A percentile compares a stretch with the other conserved stretches of the same genome.
phyloP scores from a whole-genome alignment of 2,329 filamentous ascomycete species.

The Colletotrichum tabaci region DNA sequence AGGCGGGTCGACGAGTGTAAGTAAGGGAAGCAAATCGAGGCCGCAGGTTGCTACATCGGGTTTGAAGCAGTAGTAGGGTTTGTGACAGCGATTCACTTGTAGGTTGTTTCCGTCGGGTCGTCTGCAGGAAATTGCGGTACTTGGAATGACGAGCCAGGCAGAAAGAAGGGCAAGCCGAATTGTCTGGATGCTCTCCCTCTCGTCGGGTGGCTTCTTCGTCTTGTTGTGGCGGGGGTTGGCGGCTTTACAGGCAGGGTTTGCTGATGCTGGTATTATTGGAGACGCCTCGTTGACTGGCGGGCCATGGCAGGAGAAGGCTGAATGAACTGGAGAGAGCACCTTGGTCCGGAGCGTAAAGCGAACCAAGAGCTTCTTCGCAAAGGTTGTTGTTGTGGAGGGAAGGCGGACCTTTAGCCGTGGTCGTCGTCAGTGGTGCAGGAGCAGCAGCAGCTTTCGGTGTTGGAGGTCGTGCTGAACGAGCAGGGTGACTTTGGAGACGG shows the following conservation, averaged over 20 bases:
- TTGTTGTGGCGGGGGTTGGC: background rate
- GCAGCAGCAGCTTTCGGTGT: background rate
- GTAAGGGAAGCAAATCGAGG: conserved; percentile 2
- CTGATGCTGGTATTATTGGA: background rate
- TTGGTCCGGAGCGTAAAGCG: background rate
- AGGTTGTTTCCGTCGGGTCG: background rate
- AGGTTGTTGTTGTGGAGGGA: background rate
- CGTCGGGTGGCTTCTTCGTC: background rate
- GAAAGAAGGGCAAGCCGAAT: background rate
- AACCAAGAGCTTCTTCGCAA: background rate
- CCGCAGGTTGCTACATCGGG: conserved; percentile 25
- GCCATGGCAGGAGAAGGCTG: conserved; percentile 34
- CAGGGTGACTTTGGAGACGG: conserved; percentile 4
- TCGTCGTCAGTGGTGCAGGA: conserved; percentile 5
- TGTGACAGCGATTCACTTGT: conserved; percentile 2
- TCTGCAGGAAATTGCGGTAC: background rate
- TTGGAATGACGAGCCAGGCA: background rate
- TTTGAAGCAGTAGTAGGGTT: conserved; percentile 3
- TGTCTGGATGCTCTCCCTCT: background rate
- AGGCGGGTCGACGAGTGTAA: background rate
- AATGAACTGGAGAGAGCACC: background rate
- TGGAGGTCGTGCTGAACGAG: background rate
- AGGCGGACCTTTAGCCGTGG: background rate
- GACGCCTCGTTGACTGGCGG: conserved; percentile 5
- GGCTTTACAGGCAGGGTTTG: background rate